These are phyloP conservation scores for Fusarium sp. DNA, from an alignment of 2,329 filamentous ascomycete genomes.

Conservation along the genomic window DNA sequence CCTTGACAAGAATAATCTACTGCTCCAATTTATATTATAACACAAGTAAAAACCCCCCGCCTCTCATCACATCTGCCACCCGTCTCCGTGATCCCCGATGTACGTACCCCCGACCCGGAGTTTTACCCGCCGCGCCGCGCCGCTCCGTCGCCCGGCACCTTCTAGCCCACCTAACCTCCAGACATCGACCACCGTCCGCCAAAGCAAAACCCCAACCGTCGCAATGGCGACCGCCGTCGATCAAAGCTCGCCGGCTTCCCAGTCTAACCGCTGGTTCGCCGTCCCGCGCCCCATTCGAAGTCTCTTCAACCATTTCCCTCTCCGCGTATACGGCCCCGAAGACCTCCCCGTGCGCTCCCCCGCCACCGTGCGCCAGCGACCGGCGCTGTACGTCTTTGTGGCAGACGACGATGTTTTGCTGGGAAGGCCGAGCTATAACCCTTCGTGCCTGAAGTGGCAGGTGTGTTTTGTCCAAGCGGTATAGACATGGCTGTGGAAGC, in stretches of 20 bases:
- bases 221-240: conserved; percentile 34
- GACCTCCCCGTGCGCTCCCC: conserved; percentile 73
- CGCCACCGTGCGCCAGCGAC: conserved; percentile 54
- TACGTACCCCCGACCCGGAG: conserved; percentile 38
- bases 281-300: conserved; percentile 81
- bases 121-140: conserved; percentile 36
- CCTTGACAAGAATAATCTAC: no score
- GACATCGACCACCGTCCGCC: conserved; percentile 1
- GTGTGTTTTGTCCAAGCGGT: conserved; percentile 58
- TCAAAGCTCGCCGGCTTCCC: conserved; percentile 7
- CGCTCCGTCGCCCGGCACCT: conserved; percentile 25
- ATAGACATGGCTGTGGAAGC: no score
- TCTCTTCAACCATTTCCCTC: conserved; percentile 86
- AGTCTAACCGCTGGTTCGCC: conserved; percentile 57
- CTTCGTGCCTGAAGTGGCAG: conserved; percentile 96
- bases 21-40: no score
- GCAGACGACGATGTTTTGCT: conserved; percentile 68
- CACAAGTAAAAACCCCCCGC: background rate
- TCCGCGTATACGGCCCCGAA: conserved; percentile 79
- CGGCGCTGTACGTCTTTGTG: conserved; percentile 81
- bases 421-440: conserved; percentile 84
- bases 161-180: conserved; percentile 24
- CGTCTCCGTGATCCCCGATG: conserved; percentile 5
- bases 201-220: background rate
- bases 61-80: background rate